Evolutionary conservation across 139 green algal genomes (phyloP).

Genomic region (Chlamydomonas eustigma): DNA sequence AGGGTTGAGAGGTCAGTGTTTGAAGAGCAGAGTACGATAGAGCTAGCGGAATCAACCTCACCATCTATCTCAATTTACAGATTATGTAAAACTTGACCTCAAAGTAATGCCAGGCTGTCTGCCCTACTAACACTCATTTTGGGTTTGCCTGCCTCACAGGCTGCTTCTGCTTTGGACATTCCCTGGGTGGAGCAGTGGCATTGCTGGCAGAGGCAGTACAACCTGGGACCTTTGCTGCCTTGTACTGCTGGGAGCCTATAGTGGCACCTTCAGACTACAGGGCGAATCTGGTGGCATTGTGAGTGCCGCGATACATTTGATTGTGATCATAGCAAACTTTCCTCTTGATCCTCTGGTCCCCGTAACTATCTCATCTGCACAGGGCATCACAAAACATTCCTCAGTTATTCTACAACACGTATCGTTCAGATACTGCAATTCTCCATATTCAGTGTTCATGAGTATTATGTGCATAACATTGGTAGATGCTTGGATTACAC

Average conservation of each 20-base stretch:
- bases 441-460: neutral
- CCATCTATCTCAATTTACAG: too few relatives aligned
- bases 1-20: too few relatives aligned
- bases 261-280: neutral
- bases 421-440: neutral
- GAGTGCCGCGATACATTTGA: neutral
- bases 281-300: neutral
- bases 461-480: too few relatives aligned
- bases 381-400: neutral
- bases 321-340: too few relatives aligned
- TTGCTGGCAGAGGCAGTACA: constrained; percentile 10
- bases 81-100: too few relatives aligned
- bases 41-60: too few relatives aligned
- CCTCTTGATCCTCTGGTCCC: too few relatives aligned
- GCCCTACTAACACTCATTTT: too few relatives aligned
- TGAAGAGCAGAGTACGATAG: too few relatives aligned
- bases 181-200: constrained; percentile 26
- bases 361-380: neutral
- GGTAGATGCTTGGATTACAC: too few relatives aligned
- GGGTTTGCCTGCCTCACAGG: constrained; percentile 5
- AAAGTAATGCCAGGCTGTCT: too few relatives aligned
- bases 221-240: constrained; percentile 20
- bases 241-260: constrained; percentile 23
- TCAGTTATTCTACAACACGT: neutral
- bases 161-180: constrained; percentile 32